These are phyloP conservation scores for Paxillus rubicundulus DNA, from an alignment of 768 basidiomycete species.

Conservation along the genomic window DNA sequence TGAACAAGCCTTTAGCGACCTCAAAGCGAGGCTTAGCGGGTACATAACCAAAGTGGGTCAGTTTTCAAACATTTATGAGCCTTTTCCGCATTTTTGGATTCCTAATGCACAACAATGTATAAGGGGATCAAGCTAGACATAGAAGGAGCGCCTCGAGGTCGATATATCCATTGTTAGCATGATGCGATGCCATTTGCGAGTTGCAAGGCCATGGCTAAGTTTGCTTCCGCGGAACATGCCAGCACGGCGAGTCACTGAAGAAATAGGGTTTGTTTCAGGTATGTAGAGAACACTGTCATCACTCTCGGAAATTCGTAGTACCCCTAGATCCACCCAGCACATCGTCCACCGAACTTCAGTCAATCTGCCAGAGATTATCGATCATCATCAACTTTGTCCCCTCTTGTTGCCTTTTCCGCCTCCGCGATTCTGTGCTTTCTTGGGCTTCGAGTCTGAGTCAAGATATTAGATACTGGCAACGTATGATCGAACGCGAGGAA, in stretches of 20 bases:
- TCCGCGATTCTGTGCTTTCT: neutral
- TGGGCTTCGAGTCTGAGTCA: neutral
- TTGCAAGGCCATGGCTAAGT: no score
- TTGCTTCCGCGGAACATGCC: neutral
- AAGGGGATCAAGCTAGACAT: no score
- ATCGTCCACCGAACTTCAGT: no score
- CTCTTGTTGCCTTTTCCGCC: neutral
- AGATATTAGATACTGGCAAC: slow-evolving; percentile 7
- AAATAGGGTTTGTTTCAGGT: slow-evolving; percentile 6
- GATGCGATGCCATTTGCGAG: no score
- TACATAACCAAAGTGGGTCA: no score
- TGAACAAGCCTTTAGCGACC: no score
- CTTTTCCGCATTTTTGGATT: no score
- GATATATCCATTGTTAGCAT: no score
- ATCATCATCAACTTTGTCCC: neutral
- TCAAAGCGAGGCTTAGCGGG: no score
- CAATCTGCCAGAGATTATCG: neutral
- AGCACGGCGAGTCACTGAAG: neutral
- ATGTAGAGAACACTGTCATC: slow-evolving; percentile 17
- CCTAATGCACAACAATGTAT: no score
- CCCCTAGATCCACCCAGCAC: slow-evolving; percentile 1
- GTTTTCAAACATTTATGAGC: no score
- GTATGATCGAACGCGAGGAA: neutral
- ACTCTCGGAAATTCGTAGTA: slow-evolving; percentile 5
- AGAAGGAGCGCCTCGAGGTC: no score